Evolutionary conservation across 2,329 filamentous ascomycete species (phyloP).

Genomic region (Trichophaea hybrida): DNA sequence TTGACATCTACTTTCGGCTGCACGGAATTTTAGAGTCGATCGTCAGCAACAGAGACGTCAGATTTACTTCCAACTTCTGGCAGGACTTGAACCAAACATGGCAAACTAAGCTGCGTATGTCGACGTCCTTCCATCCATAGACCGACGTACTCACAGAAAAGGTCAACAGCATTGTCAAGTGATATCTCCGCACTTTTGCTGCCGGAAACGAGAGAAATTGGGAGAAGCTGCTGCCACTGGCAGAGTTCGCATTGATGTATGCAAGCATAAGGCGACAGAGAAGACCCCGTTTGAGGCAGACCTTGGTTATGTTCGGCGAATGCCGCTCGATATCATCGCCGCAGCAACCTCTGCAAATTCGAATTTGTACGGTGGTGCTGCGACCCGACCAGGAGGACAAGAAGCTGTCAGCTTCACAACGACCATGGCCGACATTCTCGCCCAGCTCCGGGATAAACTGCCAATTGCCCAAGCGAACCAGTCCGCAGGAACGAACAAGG

Average conservation of each 20-base stretch:
- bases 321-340: not conserved
- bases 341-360: too few species aligned
- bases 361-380: too few species aligned
- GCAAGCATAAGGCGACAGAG: not conserved
- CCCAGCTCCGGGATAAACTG: too few species aligned
- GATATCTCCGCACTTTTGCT: conserved; percentile 13
- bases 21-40: conserved; percentile 6
- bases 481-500: too few species aligned
- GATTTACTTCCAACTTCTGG: conserved; percentile 21
- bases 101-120: conserved; percentile 8
- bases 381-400: too few species aligned
- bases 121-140: conserved; percentile 16
- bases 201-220: conserved; percentile 19
- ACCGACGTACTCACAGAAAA: conserved; percentile 20
- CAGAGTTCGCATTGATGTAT: conserved; percentile 15
- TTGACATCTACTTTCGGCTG: not conserved
- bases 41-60: conserved; percentile 13
- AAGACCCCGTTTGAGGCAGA: conserved; percentile 16
- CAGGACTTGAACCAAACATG: conserved; percentile 7
- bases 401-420: too few species aligned
- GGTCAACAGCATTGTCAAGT: conserved; percentile 18
- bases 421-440: too few species aligned
- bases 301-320: not conserved
- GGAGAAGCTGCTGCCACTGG: conserved; percentile 11
- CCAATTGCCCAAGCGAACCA: too few species aligned